Evolutionary conservation across 208 protist species (phyloP), one percentile per base, ranked within the genome.

Genomic region (Crithidia fasciculata): DNA sequence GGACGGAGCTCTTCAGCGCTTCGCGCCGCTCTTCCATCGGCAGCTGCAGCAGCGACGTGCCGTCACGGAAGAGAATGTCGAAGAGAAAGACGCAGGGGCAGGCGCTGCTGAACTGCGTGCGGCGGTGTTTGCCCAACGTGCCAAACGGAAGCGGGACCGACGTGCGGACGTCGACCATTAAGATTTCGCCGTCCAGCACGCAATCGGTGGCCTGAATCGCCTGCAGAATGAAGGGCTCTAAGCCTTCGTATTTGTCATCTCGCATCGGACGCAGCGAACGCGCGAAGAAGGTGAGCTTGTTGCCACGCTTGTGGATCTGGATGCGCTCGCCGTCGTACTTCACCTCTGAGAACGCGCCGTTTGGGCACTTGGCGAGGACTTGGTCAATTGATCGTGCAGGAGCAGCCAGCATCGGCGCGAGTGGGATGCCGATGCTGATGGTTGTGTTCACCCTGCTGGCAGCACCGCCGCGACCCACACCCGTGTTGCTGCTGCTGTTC

Each of bases 321-420:
- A 97, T 95, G 55, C 91, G 76, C 77, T 96, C 91, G 12, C 92
- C 95, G 66, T 96, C 91, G 72, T 96, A 96, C 81, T 96, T 98
- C 43, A 95, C 84, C 69, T 97, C 93, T 8, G 85, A 90, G 69
- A 83, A 94, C 36, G 88, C 81, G n/a, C 89, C 87, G 71, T 95
- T 91, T 37, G 91, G 89, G 80, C 83, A 94, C 74, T 86, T 88
- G 54, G 37, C 72, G 41, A 92, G 67, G 15, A 81, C 70, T 64
- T 86, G 69, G 9, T 85, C 78, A 19, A 88, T 63, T 12, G 67
- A 76, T 10, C 69, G 75, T 9, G 62, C 70, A 15, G 86, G 77
- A 13, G 84, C 69, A 3, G 86, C 82, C 36, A 90, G 73, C 85
- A 89, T 83, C 3, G 89, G 89, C 9, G 83, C 74, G 4, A 92